Evolutionary conservation across 176 grass and related monocot species (phyloP), one percentile per base, ranked within the genome.

Genomic region (Avena eriantha): DNA sequence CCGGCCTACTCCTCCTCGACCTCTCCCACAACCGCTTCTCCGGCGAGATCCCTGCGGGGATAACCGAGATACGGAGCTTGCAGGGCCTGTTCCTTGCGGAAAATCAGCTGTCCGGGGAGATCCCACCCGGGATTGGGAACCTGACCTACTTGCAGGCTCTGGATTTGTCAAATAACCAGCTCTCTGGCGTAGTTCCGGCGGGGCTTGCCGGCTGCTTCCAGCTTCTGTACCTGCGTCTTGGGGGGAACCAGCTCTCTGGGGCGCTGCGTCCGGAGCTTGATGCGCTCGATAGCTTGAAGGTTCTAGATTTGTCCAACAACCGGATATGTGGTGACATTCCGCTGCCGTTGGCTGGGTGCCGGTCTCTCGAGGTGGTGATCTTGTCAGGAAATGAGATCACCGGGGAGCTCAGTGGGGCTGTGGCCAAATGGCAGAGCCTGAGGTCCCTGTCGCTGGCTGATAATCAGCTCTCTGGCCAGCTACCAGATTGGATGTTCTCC

Each of bases 131-230:
- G 63, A 95, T 98, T 11, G 96, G 96, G 58, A 98, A 98, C 73
- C 84, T 99, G 69, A 99, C 97, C 22, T 99, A 99, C 77, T 73
- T 99, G 79, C 97, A 99, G 77, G 82, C 81, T 46, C 91, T 99
- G 71, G 97, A 99, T 90, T 88, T 99, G 74, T 99, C 97, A 5
- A 82, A 85, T 35, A 99, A 99, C 82, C 78, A 39, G 7, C 78
- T 99, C n/a, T 94, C 90, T 23, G 92, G 94, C 36, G 19, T 86
- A 11, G 92, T 99, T 21, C 92, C 92, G 10, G 92, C 95, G 1
- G 90, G 94, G 51, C 93, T 99, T 14, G 97, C 97, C 17, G 97
- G 94, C 48, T 99, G 97, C 83, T 96, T 99, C 87, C 97, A 99
- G 88, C 92, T 99, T 58, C 86, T 91, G 43, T 95, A 93, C 60